phyloP scores from a whole-genome alignment of 1,139 yeast species.

The Yamadazyma pseudoaaseri region DNA sequence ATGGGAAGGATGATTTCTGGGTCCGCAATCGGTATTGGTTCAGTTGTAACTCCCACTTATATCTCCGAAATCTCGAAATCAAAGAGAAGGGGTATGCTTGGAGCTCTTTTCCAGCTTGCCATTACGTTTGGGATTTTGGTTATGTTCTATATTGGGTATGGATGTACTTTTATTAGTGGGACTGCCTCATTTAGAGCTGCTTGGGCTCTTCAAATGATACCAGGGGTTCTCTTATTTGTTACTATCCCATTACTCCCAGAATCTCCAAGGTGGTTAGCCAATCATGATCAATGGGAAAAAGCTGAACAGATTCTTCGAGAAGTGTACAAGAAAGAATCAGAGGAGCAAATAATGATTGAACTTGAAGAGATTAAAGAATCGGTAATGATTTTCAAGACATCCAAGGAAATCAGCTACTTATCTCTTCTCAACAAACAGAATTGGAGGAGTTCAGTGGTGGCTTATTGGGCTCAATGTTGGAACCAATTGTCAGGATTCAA shows the following conservation, averaged over 20 bases:
- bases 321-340: slow-evolving; percentile 10
- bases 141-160: slow-evolving; percentile 60
- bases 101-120: slow-evolving; percentile 64
- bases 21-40: slow-evolving; percentile 65
- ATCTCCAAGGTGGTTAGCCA: slow-evolving; percentile 51
- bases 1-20: slow-evolving; percentile 66
- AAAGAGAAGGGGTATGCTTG: slow-evolving; percentile 61
- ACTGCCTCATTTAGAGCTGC: slow-evolving; percentile 42
- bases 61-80: slow-evolving; percentile 68
- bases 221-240: slow-evolving; percentile 20
- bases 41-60: slow-evolving; percentile 70
- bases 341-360: slow-evolving; percentile 3
- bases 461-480: slow-evolving; percentile 52
- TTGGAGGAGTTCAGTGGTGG: slow-evolving; percentile 44
- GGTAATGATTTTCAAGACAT: slow-evolving; percentile 1
- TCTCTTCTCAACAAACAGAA: slow-evolving; percentile 48
- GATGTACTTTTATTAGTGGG: slow-evolving; percentile 49
- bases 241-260: slow-evolving; percentile 48
- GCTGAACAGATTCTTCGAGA: slow-evolving; percentile 17
- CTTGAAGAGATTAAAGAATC: slow-evolving; percentile 4
- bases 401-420: slow-evolving; percentile 19
- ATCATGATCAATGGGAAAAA: slow-evolving; percentile 33
- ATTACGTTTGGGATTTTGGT: slow-evolving; percentile 63
- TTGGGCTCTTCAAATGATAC: slow-evolving; percentile 35
- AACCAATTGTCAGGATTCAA: slow-evolving; percentile 68